Percentiles rank a stretch among this genome's conserved stretches.
Conservation (phyloP, 1,284 basidiomycete genomes). For the Cutaneotrichosporon sp. region DNA sequence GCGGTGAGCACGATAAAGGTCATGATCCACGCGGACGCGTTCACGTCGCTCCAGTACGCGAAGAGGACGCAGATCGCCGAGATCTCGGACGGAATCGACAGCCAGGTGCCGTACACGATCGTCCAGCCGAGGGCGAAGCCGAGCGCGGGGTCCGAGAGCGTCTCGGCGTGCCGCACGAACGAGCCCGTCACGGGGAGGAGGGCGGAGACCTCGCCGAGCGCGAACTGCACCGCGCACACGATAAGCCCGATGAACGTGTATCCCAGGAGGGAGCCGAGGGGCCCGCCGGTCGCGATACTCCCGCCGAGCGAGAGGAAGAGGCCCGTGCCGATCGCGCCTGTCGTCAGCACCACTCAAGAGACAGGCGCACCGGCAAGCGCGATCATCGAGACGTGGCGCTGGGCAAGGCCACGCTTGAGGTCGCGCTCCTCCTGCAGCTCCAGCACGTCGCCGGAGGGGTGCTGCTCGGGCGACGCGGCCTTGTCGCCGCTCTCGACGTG, state of each 20-base stretch:
- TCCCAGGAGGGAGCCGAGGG: conserved; percentile 40
- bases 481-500: no score
- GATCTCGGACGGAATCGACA: conserved; percentile 33
- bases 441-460: background rate
- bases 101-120: conserved; percentile 29
- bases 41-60: conserved; percentile 30
- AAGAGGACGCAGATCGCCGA: conserved; percentile 31
- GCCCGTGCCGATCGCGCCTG: conserved; percentile 58
- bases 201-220: conserved; percentile 33
- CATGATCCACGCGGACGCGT: conserved; percentile 24
- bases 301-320: conserved; percentile 76
- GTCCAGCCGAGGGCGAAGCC: conserved; percentile 43
- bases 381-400: conserved; percentile 39
- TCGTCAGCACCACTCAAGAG: conserved; percentile 16
- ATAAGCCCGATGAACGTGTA: conserved; percentile 30
- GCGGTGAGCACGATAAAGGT: conserved; percentile 25
- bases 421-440: conserved; percentile 23
- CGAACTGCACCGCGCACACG: conserved; percentile 32
- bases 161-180: conserved; percentile 34
- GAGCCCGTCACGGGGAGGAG: conserved; percentile 32
- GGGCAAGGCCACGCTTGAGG: conserved; percentile 28
- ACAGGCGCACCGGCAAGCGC: conserved; percentile 40
- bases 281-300: conserved; percentile 53
- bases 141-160: conserved; percentile 34
- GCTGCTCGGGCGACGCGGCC: no score